Evolutionary conservation across 2,329 filamentous ascomycete species (phyloP).

Genomic region (Aspergillus fischeri): DNA sequence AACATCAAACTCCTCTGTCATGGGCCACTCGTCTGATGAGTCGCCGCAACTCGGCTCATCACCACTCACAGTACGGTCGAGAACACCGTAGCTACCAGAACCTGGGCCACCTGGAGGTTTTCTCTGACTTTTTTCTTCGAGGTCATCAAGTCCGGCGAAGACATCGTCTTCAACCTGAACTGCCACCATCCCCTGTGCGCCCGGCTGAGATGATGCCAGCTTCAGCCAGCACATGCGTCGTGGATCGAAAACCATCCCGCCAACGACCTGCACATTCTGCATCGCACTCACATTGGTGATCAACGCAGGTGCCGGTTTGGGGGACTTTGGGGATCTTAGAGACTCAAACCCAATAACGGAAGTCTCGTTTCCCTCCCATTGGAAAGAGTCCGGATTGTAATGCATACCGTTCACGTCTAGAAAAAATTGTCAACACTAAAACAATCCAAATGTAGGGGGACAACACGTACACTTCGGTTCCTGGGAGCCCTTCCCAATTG

Average conservation of each 20-base stretch:
- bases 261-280: slow-evolving; percentile 86
- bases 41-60: slow-evolving; percentile 43
- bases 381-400: slow-evolving; percentile 81
- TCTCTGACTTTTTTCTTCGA: slow-evolving; percentile 60
- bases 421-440: slow-evolving; percentile 7
- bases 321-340: slow-evolving; percentile 39
- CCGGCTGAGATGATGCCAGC: slow-evolving; percentile 49
- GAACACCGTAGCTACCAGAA: slow-evolving; percentile 24
- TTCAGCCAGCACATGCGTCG: slow-evolving; percentile 98
- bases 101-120: slow-evolving; percentile 18
- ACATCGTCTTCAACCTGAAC: slow-evolving; percentile 87
- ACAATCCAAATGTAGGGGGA: slow-evolving; percentile 10
- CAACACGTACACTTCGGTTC: slow-evolving; percentile 70
- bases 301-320: slow-evolving; percentile 57
- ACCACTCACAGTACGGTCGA: slow-evolving; percentile 24
- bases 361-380: slow-evolving; percentile 97
- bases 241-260: slow-evolving; percentile 98
- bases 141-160: slow-evolving; percentile 90
- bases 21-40: slow-evolving; percentile 68
- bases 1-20: slow-evolving; percentile 96
- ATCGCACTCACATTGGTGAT: slow-evolving; percentile 85
- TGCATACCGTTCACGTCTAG: slow-evolving; percentile 89
- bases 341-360: slow-evolving; percentile 70
- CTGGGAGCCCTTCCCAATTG: slow-evolving; percentile 67
- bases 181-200: slow-evolving; percentile 35